Base-by-base conservation (phyloP, 169 alveolate genomes). In the Plasmodium gonderi region DNA sequence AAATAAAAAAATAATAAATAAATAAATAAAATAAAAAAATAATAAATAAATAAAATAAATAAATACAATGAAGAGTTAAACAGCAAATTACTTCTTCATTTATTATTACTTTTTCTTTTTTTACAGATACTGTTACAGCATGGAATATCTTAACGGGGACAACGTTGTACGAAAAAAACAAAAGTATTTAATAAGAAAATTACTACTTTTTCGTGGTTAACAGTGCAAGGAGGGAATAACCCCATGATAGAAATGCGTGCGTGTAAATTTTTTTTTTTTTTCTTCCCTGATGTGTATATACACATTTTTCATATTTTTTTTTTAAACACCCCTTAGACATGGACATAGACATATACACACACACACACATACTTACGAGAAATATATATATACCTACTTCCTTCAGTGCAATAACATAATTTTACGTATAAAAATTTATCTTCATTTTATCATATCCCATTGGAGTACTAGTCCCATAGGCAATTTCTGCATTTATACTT, bases 401-500 rank as follows among this genome's bases (percentile, higher is more conserved):
- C 5, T 36, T 36, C 17, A 36, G 26, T n/a, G 4, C 17, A 36
- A 36, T 38, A 5, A 20, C 51, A 36, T 72, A 38, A 20, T 74
- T 74, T 20, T 23, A 60, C 72, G 9, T 60, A 36, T n/a, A n/a
- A n/a, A n/a, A n/a, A 36, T n/a, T 60, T 54, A 12, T 74, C 47
- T 29, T 11, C 20, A 36, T 4, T 74, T 38, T 38, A 20, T 20
- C 80, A 36, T 26, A 47, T 40, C 38, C 51, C 51, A 0, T 40
- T 23, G 38, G 29, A 75, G 33, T 26, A 75, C 89, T 44, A 82
- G 17, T 82, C 80, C 94, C 94, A 89, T 8, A 45, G 12, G 60
- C 94, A 77, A 64, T 77, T 33, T 42, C 51, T 89, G 12, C 51
- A 42, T 42, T 77, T 75, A 36, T 89, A 89, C 23, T 89, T 89